phyloP scores from a whole-genome alignment of 2,329 filamentous ascomycete genomes.

The Neopestalotiopsis sp. region DNA sequence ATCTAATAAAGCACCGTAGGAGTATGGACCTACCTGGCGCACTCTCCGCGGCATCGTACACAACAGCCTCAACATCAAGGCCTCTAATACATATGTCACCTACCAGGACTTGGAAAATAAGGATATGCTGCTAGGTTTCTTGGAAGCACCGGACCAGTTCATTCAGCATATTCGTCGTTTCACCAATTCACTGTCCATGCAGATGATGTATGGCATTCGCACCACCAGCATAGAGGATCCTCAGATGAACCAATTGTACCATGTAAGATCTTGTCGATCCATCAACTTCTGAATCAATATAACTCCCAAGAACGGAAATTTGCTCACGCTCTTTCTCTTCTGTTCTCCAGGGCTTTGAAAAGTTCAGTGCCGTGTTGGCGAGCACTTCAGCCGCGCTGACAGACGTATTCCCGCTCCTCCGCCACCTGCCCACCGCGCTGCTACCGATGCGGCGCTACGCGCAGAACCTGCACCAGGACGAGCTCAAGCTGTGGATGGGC shows the following conservation, averaged over 20 bases:
- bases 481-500: slow-evolving; percentile 45
- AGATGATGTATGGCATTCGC: slow-evolving; percentile 54
- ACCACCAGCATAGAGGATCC: slow-evolving; percentile 40
- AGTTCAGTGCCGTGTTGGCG: slow-evolving; percentile 30
- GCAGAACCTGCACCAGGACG: slow-evolving; percentile 45
- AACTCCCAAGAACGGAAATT: not conserved
- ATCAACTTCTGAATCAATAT: not conserved
- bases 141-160: slow-evolving; percentile 47
- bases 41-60: slow-evolving; percentile 46
- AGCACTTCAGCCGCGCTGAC: slow-evolving; percentile 43
- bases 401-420: slow-evolving; percentile 51
- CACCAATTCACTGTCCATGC: slow-evolving; percentile 52
- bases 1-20: slow-evolving; percentile 19
- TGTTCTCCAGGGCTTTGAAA: slow-evolving; percentile 33
- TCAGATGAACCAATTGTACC: slow-evolving; percentile 46
- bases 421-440: slow-evolving; percentile 47
- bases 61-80: slow-evolving; percentile 50
- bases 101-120: slow-evolving; percentile 63
- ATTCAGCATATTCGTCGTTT: slow-evolving; percentile 51
- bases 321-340: no score
- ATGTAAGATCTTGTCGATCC: slow-evolving; percentile 26
- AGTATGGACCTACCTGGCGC: slow-evolving; percentile 41
- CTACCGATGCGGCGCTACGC: slow-evolving; percentile 44
- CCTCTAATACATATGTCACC: slow-evolving; percentile 53
- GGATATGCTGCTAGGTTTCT: slow-evolving; percentile 54